Evolutionary conservation across 2,329 filamentous ascomycete species (phyloP).

Genomic region (Alternaria ethzedia): DNA sequence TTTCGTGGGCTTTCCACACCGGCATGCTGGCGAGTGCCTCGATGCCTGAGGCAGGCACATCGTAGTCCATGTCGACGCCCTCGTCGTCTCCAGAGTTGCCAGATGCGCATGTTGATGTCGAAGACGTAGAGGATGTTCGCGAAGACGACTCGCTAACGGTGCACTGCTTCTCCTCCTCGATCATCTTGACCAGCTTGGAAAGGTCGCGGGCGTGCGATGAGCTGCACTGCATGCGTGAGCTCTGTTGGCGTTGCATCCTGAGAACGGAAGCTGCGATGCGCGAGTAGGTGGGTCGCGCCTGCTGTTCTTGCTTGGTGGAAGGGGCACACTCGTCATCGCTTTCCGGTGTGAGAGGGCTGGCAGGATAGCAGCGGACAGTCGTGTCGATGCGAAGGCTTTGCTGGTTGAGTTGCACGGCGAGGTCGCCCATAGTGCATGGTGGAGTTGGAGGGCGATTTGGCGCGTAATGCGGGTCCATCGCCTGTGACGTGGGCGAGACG

Average conservation of each 20-base stretch:
- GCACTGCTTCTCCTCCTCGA: constrained; percentile 54
- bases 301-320: constrained; percentile 13
- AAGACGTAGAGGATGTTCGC: constrained; percentile 13
- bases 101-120: constrained; percentile 7
- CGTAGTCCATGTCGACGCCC: constrained; percentile 42
- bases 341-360: constrained; percentile 34
- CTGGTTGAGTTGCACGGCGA: constrained; percentile 43
- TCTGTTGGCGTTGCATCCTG: constrained; percentile 50
- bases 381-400: constrained; percentile 41
- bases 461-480: constrained; percentile 4
- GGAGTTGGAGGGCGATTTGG: constrained; percentile 33
- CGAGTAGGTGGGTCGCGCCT: constrained; percentile 31
- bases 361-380: constrained; percentile 5
- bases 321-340: constrained; percentile 28
- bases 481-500: constrained; percentile 42
- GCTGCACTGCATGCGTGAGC: constrained; percentile 50
- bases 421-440: constrained; percentile 45
- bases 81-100: constrained; percentile 37
- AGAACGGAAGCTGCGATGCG: constrained; percentile 46
- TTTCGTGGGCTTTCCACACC: constrained; percentile 35
- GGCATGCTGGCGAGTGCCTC: constrained; percentile 27
- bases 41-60: constrained; percentile 18
- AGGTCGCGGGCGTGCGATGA: constrained; percentile 50
- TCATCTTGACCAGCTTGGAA: constrained; percentile 50
- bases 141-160: constrained; percentile 30